Evolutionary conservation across 2,329 filamentous ascomycete species (phyloP).

Genomic region (Scedosporium minutisporum): DNA sequence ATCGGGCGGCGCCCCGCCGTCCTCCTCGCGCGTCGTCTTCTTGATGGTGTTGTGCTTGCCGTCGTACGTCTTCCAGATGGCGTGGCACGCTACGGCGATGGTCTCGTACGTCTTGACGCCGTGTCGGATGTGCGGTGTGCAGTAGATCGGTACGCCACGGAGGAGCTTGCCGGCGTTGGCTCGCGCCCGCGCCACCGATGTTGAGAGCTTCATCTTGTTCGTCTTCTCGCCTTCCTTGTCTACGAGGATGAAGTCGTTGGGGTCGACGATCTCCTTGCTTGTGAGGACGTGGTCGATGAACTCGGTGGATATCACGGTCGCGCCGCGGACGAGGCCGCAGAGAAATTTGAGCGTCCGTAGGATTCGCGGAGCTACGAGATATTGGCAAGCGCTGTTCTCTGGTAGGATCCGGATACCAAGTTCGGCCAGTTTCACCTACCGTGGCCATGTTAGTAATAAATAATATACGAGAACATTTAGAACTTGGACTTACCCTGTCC

Average conservation of each 20-base stretch:
- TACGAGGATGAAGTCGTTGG: constrained; percentile 56
- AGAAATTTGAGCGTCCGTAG: constrained; percentile 92
- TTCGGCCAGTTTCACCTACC: constrained; percentile 67
- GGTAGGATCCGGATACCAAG: constrained; percentile 74
- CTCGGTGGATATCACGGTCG: constrained; percentile 63
- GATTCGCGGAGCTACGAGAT: constrained; percentile 78
- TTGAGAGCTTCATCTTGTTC: constrained; percentile 58
- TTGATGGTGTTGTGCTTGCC: constrained; percentile 59
- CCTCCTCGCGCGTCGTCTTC: constrained; percentile 51
- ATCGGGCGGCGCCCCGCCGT: constrained; percentile 53
- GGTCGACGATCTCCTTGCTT: constrained; percentile 46
- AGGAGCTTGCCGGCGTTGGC: constrained; percentile 70
- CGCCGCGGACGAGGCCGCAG: constrained; percentile 71
- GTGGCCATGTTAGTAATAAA: constrained; percentile 13
- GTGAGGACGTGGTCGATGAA: constrained; percentile 74
- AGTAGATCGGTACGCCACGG: constrained; percentile 69
- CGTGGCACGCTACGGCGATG: constrained; percentile 84
- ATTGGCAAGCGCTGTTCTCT: constrained; percentile 68
- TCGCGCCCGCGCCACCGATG: constrained; percentile 61
- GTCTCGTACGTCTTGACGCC: constrained; percentile 75
- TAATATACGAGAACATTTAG: too few species aligned
- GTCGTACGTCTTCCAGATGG: constrained; percentile 69
- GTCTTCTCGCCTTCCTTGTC: constrained; percentile 66
- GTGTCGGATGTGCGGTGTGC: constrained; percentile 68
- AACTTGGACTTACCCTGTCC: constrained; percentile 57